phyloP scores from a whole-genome alignment of 768 basidiomycete species.

The Rhodotorula kratochvilovae region DNA sequence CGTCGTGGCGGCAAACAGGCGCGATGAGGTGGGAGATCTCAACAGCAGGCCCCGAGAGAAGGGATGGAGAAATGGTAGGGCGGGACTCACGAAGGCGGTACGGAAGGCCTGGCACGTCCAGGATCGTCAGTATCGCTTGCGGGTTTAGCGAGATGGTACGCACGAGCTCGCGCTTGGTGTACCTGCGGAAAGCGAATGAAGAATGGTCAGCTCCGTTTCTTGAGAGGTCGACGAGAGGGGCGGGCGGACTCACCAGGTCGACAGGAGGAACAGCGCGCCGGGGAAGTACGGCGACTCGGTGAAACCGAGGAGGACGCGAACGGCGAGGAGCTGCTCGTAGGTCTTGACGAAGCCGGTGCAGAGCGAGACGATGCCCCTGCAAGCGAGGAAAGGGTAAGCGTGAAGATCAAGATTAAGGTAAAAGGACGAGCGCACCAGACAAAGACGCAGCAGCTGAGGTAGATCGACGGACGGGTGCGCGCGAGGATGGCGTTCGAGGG shows the following conservation, averaged over 20 bases:
- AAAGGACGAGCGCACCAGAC: not conserved
- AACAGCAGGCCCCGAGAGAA: no score
- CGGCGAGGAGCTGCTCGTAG: constrained; percentile 36
- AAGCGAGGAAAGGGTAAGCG: not conserved
- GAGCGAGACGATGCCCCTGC: constrained; percentile 26
- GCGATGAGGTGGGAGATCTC: no score
- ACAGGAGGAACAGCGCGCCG: constrained; percentile 42
- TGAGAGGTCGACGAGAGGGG: not conserved
- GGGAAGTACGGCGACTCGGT: constrained; percentile 44
- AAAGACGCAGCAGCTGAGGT: constrained; percentile 20
- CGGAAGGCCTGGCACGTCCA: constrained; percentile 18
- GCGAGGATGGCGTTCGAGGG: constrained; percentile 35
- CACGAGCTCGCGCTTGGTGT: constrained; percentile 41
- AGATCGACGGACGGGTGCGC: constrained; percentile 28
- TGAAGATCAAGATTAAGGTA: not conserved
- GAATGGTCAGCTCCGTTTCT: not conserved
- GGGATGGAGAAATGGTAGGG: no score
- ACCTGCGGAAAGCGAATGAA: constrained; percentile 35
- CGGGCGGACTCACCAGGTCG: constrained; percentile 26
- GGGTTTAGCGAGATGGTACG: not conserved
- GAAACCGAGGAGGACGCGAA: constrained; percentile 43
- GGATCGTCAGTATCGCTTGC: no score
- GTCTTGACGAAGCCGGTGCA: constrained; percentile 42
- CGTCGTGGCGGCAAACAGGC: no score
- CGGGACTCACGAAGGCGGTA: not conserved